A percentile compares a stretch with the other conserved stretches of the same genome.
These are phyloP conservation scores for Yarrowia yakushimensis DNA, from an alignment of 805 yeast genomes.

Conservation along the genomic window DNA sequence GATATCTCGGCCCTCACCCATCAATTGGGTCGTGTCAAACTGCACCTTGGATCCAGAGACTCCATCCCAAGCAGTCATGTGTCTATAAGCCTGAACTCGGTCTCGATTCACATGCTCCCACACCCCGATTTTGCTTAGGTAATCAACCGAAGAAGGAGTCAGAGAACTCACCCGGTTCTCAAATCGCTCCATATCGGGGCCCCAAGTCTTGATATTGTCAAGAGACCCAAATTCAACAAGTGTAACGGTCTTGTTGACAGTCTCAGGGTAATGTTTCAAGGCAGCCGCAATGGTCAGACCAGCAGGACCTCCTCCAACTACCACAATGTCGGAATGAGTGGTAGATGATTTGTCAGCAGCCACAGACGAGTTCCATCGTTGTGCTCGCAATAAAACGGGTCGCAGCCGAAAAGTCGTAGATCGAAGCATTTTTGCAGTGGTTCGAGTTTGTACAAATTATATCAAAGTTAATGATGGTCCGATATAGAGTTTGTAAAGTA, in stretches of 20 bases:
- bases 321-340: slow-evolving; percentile 58
- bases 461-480: neutral
- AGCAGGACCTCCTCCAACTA: slow-evolving; percentile 97
- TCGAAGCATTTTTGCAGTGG: neutral
- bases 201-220: slow-evolving; percentile 49
- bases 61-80: slow-evolving; percentile 84
- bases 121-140: slow-evolving; percentile 65
- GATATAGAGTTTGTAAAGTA: neutral
- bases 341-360: neutral
- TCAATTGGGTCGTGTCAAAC: slow-evolving; percentile 47
- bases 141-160: slow-evolving; percentile 74
- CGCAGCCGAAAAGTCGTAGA: neutral
- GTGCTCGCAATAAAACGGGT: neutral
- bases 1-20: slow-evolving; percentile 39
- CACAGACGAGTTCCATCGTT: slow-evolving; percentile 8
- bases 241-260: slow-evolving; percentile 57
- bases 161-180: slow-evolving; percentile 82
- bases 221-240: slow-evolving; percentile 73
- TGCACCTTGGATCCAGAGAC: slow-evolving; percentile 64
- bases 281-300: slow-evolving; percentile 86
- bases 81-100: slow-evolving; percentile 76
- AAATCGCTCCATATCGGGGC: slow-evolving; percentile 44
- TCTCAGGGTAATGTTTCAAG: slow-evolving; percentile 57
- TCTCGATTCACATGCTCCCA: slow-evolving; percentile 67
- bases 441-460: neutral